Base-by-base conservation (phyloP, 345 rosid species). In the Conringia planisiliqua region DNA sequence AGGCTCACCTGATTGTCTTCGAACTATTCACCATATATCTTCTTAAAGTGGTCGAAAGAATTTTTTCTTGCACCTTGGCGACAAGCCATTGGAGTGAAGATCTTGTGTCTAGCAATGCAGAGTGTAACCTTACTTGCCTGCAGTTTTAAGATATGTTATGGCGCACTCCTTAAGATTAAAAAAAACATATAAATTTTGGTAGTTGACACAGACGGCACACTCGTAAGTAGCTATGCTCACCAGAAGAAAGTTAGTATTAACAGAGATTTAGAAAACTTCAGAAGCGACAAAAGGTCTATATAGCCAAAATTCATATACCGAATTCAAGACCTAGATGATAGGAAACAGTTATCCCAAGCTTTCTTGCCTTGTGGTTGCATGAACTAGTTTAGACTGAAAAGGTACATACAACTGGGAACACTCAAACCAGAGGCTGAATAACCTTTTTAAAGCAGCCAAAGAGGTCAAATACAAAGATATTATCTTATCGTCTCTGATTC, bases 71-170 rank as follows among this genome's bases (percentile, higher is more conserved):
- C 69, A 87, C 88, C 78, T 85, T 87, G 47, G 85, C 76, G 1
- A 87, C 79, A 40, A 93, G 73, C 94, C 96, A 84, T 79, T 84
- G 85, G 68, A 93, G 43, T 63, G 94, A 74, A 61, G 92, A 83
- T 62, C 81, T 68, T 69, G 79, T 78, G 77, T 86, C 88, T 14
- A 36, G 59, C 73, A 70, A 69, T 58, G 80, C 64, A 72, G 78
- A 78, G 58, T 78, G 77, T 38, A 86, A 75, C 62, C 63, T 80
- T 57, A 80, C 61, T 32, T 83, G 84, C 86, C 98, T 93, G 87
- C 80, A 71, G 50, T 40, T 65, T 63, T 58, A 52, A 47, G 64
- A 70, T 18, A 74, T 55, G 67, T 60, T 58, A 65, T 20, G 30
- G 26, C 20, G 54, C 22, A 61, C 16, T 55, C 38, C 47, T 32